phyloP scores from a whole-genome alignment of 352 stramenopile genomes.

The Phytophthora macrochlamydospora region DNA sequence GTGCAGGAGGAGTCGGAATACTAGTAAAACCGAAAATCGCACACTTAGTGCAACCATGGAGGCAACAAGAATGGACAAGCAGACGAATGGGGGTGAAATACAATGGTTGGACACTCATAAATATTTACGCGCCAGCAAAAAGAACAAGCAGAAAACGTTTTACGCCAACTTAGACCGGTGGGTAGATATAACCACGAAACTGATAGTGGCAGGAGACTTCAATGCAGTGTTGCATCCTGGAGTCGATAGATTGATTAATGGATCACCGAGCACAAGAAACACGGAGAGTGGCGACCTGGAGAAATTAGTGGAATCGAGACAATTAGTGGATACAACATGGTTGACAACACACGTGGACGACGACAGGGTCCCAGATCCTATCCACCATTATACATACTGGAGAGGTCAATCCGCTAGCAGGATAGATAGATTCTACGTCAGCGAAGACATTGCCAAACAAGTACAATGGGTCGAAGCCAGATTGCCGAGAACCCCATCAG shows the following conservation, averaged over 20 bases:
- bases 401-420: neutral
- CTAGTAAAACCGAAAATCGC: slow-evolving; percentile 1
- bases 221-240: neutral
- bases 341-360: neutral
- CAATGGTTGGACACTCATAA: neutral
- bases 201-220: slow-evolving; percentile 5
- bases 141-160: neutral
- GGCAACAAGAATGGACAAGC: slow-evolving; percentile 1
- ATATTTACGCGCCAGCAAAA: slow-evolving; percentile 3
- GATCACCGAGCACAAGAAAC: neutral
- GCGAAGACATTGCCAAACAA: neutral
- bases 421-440: slow-evolving; percentile 7
- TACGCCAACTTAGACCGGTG: neutral
- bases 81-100: neutral
- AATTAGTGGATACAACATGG: slow-evolving; percentile 1
- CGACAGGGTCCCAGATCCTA: neutral
- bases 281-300: slow-evolving; percentile 1
- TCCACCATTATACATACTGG: slow-evolving; percentile 8
- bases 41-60: neutral
- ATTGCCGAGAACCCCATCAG: neutral
- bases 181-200: neutral
- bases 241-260: slow-evolving; percentile 3
- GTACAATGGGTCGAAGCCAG: slow-evolving; percentile 5
- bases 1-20: slow-evolving; percentile 1
- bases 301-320: neutral